Conservation (phyloP, 768 basidiomycete genomes). For the Podaxis carcinomalis region DNA sequence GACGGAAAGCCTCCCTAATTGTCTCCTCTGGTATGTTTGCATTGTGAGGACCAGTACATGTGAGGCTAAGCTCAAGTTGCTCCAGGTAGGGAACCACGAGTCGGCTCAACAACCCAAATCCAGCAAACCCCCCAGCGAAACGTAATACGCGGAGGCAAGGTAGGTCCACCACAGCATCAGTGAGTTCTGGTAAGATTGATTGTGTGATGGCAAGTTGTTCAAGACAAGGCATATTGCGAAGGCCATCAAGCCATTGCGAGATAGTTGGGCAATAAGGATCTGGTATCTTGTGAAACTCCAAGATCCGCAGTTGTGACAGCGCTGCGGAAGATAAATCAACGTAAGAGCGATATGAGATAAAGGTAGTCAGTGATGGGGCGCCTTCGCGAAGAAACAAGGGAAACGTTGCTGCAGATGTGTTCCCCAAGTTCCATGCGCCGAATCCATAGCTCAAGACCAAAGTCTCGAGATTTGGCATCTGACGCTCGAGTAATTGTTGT, state of each 20-base stretch:
- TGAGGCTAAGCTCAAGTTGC: background rate
- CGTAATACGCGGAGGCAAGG: background rate
- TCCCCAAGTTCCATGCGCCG: background rate
- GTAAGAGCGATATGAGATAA: background rate
- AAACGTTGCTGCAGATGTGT: background rate
- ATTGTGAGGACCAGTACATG: background rate
- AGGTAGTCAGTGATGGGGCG: background rate
- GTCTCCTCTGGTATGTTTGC: background rate
- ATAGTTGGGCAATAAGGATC: background rate
- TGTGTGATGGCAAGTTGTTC: background rate
- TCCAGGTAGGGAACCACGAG: background rate
- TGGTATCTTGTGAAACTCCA: conserved; percentile 1
- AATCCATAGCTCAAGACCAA: conserved; percentile 3
- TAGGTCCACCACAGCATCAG: background rate
- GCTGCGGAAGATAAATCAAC: background rate
- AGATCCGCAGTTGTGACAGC: background rate
- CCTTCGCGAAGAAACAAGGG: background rate
- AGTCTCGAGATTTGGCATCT: background rate
- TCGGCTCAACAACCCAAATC: background rate
- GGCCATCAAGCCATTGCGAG: background rate
- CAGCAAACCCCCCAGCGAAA: background rate
- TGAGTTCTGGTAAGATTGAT: background rate
- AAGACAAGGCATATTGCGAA: background rate
- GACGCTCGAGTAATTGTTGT: background rate
- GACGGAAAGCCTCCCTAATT: background rate